Evolutionary conservation across 2,329 filamentous ascomycete genomes (phyloP).

Genomic region (Moelleriella libera): DNA sequence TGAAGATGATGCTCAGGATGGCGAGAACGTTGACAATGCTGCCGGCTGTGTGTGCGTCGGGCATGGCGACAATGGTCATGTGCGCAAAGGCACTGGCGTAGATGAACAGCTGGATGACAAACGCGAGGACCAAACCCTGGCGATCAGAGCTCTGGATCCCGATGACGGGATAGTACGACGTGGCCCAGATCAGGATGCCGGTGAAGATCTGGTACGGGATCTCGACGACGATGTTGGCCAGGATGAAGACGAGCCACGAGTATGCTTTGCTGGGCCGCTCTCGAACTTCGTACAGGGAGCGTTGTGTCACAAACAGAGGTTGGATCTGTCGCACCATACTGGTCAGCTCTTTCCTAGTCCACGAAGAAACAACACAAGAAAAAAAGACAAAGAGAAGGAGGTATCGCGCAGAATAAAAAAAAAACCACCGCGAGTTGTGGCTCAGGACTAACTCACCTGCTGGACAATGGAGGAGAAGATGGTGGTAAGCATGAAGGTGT

Average conservation of each 20-base stretch:
- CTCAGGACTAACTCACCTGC: constrained; percentile 22
- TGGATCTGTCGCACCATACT: constrained; percentile 35
- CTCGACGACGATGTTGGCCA: constrained; percentile 59
- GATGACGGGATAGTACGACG: constrained; percentile 55
- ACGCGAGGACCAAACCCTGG: constrained; percentile 51
- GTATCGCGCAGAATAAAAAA: too few species aligned
- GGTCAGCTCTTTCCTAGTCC: background rate
- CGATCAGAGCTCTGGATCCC: constrained; percentile 35
- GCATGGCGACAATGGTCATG: constrained; percentile 58
- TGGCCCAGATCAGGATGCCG: constrained; percentile 47
- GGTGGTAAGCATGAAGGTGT: constrained; percentile 61
- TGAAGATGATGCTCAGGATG: constrained; percentile 46
- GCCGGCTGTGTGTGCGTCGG: constrained; percentile 53
- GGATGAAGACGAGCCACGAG: constrained; percentile 61
- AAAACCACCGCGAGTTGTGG: too few species aligned
- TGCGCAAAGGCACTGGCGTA: constrained; percentile 61
- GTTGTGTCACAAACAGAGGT: constrained; percentile 62
- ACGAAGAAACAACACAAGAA: too few species aligned
- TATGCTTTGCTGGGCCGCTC: constrained; percentile 64
- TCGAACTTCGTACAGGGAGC: constrained; percentile 62
- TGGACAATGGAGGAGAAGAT: constrained; percentile 60
- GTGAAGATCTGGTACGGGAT: constrained; percentile 56
- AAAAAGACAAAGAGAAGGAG: background rate
- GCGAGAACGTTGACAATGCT: constrained; percentile 47
- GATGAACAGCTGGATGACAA: constrained; percentile 52